Evolutionary conservation across 2,329 filamentous ascomycete species (phyloP), one percentile per base, ranked within the genome.

Genomic region (Penicillium aurantiogriseum): DNA sequence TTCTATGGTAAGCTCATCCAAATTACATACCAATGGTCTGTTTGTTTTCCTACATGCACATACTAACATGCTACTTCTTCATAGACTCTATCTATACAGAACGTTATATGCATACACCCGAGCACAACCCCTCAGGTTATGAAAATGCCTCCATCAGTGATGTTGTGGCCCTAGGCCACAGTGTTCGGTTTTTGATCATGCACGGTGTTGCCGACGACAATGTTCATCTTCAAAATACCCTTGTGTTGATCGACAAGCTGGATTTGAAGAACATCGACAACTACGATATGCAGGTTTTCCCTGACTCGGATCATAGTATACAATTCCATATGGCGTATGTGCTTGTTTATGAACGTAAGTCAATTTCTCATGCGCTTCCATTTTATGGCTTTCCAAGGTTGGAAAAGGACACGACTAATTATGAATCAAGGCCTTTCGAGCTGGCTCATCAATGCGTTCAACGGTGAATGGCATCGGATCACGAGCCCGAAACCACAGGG

Each of bases 131-230:
- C 0, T 77, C 71, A 0, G 94, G 94, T 13, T 99, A 97, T 77
- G 81, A 86, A 42, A 86, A 84, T 61, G 85, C 90, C 5, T 85
- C 85, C 51, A 86, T 99, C 69, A 83, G 73, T 58, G 90, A 99
- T 69, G 88, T 87, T 61, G 80, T 83, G 0, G 89, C 91, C 0
- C 81, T 99, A 7, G 79, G 82, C 4, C 76, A 86, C 63, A 96
- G 89, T 71, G 89, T 92, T 60, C 87, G 93, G 33, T 99, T 97
- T 79, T 80, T 99, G 39, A 74, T 99, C 67, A 97, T 97, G 90
- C 94, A 99, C 71, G 94, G 94, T 65, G 85, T 92, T n/a, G 89
- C 90, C 8, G 94, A 99, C 69, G 94, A 99, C 76, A 99, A 99
- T 68, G 94, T 99, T 13, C 95, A 99, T 74, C 87, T 96, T 75